phyloP scores from a whole-genome alignment of 1,139 yeast genomes.

The Protomyces lactucae-debilis region DNA sequence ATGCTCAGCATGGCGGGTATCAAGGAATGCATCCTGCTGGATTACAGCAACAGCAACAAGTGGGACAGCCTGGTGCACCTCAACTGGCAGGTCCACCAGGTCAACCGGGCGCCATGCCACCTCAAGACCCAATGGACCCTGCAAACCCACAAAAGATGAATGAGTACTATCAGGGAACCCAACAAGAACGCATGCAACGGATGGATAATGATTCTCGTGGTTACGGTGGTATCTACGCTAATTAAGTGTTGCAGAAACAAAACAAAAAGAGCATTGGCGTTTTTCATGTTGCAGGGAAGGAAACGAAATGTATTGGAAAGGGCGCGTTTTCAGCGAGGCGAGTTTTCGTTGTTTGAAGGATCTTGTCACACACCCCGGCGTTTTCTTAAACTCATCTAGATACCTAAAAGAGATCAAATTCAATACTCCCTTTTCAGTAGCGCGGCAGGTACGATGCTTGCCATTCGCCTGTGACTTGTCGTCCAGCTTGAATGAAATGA shows the following conservation, averaged over 20 bases:
- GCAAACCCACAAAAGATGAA: constrained; percentile 46
- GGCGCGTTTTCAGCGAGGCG: too few species aligned
- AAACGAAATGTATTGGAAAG: too few species aligned
- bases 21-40: background rate
- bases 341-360: too few species aligned
- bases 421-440: too few species aligned
- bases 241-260: background rate
- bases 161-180: constrained; percentile 47
- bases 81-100: constrained; percentile 13
- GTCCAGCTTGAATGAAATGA: background rate
- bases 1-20: background rate
- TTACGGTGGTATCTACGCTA: constrained; percentile 43
- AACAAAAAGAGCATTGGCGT: too few species aligned
- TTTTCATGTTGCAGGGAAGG: too few species aligned
- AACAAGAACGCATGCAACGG: constrained; percentile 49
- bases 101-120: constrained; percentile 31
- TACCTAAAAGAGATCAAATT: too few species aligned
- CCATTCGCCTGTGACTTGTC: background rate
- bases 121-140: constrained; percentile 40
- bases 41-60: constrained; percentile 19
- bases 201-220: constrained; percentile 47
- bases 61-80: constrained; percentile 4
- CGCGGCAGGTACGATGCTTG: background rate
- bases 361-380: too few species aligned
- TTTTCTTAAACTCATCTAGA: too few species aligned